A percentile compares a stretch with the other conserved stretches of the same genome.
These are phyloP conservation scores for Cladophialophora psammophila DNA, from an alignment of 2,329 filamentous ascomycete species.

Conservation along the genomic window DNA sequence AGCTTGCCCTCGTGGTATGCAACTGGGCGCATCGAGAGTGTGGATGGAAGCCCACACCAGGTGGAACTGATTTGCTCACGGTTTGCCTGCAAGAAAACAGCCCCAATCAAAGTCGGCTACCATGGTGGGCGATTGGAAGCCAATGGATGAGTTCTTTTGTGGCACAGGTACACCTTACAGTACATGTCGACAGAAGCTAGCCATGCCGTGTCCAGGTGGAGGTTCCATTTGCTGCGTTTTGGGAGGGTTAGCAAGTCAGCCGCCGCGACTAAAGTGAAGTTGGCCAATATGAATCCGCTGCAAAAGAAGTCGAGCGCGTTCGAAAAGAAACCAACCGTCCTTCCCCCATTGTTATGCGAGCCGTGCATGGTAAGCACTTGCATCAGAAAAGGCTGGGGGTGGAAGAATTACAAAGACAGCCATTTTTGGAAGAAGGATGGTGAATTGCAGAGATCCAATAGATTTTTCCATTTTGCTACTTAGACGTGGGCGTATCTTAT, in stretches of 20 bases:
- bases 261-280: background rate
- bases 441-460: background rate
- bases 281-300: background rate
- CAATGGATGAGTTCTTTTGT: background rate
- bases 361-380: constrained; percentile 16
- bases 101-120: background rate
- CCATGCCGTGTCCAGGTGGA: background rate
- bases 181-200: background rate
- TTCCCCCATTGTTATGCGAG: background rate
- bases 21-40: background rate
- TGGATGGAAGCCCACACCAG: background rate
- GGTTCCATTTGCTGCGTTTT: background rate
- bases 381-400: constrained; percentile 1
- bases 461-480: constrained; percentile 11
- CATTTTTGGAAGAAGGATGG: constrained; percentile 7
- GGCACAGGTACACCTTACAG: background rate
- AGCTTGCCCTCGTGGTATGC: background rate
- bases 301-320: background rate
- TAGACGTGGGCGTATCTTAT: background rate
- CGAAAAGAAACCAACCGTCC: background rate
- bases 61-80: background rate
- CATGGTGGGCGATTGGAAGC: background rate
- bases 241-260: background rate
- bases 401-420: constrained; percentile 1
- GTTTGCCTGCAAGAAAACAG: background rate